Evolutionary conservation across 2,329 filamentous ascomycete species (phyloP), one percentile per base, ranked within the genome.

Genomic region (Fusarium sp.): DNA sequence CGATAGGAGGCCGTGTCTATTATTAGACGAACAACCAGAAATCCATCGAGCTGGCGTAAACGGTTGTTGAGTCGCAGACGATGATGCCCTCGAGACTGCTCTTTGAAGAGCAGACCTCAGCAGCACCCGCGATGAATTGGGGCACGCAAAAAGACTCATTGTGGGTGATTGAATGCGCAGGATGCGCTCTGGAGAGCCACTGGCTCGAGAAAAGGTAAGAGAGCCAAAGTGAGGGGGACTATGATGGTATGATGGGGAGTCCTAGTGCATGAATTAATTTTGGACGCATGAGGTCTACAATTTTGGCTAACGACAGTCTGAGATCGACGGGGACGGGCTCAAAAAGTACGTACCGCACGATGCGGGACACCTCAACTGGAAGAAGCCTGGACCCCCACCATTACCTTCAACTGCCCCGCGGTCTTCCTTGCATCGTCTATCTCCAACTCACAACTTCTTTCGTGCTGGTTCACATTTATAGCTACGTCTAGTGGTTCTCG

Each of bases 81-180:
- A 56, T 11, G 58, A 37, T 38, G 64, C 64, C 49, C 65, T 65
- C 37, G 57, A 71, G 36, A 66, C 69, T 58, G 74, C 57, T 53
- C 70, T 70, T 28, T 76, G 72, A 10, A 75, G 70, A 59, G 72
- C 74, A 38, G 65, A 63, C 42, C 76, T 73, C 63, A 78, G 57
- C 62, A 79, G 66, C 55, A 74, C 65, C 62, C 76, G 71, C 37
- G 77, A 74, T 50, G 75, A 74, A 70, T 75, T 72, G 60, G 72
- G 72, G 49, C 71, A 75, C 28, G 57, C 65, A 52, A 77, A 72
- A 46, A 73, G 64, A 49, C 74, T 77, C 76, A 77, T 77, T 49
- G 57, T 64, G 66, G 65, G 37, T 31, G 54, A 58, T 58, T 34
- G 45, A 49, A 56, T 67, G 71, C 74, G 72, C 72, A 66, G 40